Base-by-base conservation (phyloP, 1,139 yeast species). In the Nakaseomyces bracarensis region DNA sequence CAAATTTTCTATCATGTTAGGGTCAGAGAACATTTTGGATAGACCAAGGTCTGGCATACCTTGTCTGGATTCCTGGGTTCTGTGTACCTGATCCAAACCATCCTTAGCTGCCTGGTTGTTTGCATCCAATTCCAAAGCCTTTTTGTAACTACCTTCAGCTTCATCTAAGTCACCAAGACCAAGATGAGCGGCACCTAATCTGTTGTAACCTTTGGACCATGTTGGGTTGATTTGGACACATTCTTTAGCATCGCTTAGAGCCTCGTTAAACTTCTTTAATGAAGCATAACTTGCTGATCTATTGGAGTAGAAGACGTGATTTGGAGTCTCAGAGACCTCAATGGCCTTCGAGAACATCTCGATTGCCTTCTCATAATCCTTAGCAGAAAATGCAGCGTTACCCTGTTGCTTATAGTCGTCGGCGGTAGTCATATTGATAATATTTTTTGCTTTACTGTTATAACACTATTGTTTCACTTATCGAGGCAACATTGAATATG, bases 171-270 rank as follows among this genome's bases (percentile, higher is more conserved):
- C 75, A 16, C 89, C 89, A 49, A 83, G 70, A 13, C 98, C 98
- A 55, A 72, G 82, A 44, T 82, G 78, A 26, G 98, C 98, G 51
- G 96, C 91, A 44, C 87, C 99, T 40, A 84, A 82, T 66, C 99
- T 82, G 58, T 80, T 82, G 70, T 82, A 84, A 39, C 97, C 98
- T 66, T 91, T 91, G 16, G 96, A 87, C 96, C 97, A 91, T 3
- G 77, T 50, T 18, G 85, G 79, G 51, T 84, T 86, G 66, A 86
- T 77, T 56, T 75, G 73, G 41, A 83, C 79, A 66, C 95, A 82
- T 58, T 82, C 76, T 49, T 83, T 68, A 20, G 97, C 97, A 63
- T 91, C 97, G 44, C 71, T 69, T 46, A 86, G 70, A 2, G 97
- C 97, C 48, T 79, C 69, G 27, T 66, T 64, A 57, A 79, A 91